A percentile compares a stretch with the other conserved stretches of the same genome.
These are phyloP conservation scores for Paramecium tetraurelia DNA, from an alignment of 73 alveolate species.

Conservation along the genomic window DNA sequence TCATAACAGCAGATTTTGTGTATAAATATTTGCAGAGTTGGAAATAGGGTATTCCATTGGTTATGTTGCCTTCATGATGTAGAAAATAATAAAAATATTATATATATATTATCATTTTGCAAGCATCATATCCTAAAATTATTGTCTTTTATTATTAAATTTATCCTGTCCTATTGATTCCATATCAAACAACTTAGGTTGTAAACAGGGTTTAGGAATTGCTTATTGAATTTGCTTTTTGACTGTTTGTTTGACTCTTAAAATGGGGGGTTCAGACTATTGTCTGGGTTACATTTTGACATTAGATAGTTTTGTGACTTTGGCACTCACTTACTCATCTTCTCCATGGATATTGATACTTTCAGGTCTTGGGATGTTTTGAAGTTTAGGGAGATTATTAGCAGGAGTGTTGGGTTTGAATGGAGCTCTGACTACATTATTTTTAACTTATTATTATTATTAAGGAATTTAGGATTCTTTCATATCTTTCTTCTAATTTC, in stretches of 20 bases:
- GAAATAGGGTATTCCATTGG: conserved; percentile 24
- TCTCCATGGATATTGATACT: background rate
- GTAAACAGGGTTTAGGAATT: background rate
- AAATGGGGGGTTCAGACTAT: background rate
- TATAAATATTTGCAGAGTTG: background rate
- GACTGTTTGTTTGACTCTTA: background rate
- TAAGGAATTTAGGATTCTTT: background rate
- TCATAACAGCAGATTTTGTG: conserved; percentile 48
- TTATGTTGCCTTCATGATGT: conserved; percentile 12
- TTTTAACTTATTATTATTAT: background rate
- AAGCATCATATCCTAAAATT: background rate
- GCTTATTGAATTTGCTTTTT: background rate
- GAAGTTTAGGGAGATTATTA: background rate
- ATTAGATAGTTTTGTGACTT: background rate
- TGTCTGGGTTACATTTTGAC: background rate
- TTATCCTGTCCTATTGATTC: background rate
- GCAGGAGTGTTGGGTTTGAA: background rate
- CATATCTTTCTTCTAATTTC: background rate
- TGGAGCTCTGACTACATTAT: background rate
- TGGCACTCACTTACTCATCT: background rate
- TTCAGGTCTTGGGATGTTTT: conserved; percentile 5
- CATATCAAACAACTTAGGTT: background rate
- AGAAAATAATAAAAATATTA: background rate
- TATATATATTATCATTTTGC: background rate
- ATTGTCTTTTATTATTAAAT: background rate